Base-by-base conservation (phyloP, 345 rosid species). In the Arabidopsis suecica region DNA sequence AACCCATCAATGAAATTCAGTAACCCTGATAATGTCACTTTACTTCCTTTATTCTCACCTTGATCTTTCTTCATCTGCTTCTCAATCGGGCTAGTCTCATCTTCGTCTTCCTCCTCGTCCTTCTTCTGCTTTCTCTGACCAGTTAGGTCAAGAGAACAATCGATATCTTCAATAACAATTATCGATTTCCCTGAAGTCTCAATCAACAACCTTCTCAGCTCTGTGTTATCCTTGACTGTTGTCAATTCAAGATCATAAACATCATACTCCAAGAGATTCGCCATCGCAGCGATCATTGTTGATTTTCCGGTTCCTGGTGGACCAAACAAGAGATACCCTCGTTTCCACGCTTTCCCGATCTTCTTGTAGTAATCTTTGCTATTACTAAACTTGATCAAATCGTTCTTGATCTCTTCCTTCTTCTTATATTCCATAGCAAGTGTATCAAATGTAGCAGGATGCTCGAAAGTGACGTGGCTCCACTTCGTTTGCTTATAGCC, bases 291-390 rank as follows among this genome's bases (percentile, higher is more conserved):
- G 0, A 89, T 77, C 80, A 87, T 86, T 45, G 88, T 84, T 2
- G 97, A 91, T 49, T 91, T 89, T 2, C 95, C 97, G 0, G 97
- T 87, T 8, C 93, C 89, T 0, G 95, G 85, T 13, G 91, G 93
- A 7, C 93, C 97, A 57, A 81, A 83, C 32, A 91, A 82, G 14
- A 91, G 83, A 80, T 91, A 91, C 11, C 92, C 89, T 2, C 97
- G 71, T 73, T 91, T 91, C 97, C 97, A 91, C 7, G 86, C 85
- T 68, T 87, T 87, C 5, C 89, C 92, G 5, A 87, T 74, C 72
- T 75, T 83, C 5, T 80, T 82, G 51, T 87, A 91, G 61, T 85
- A 88, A 61, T 85, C 88, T 75, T 88, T 84, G 22, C 83, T 77
- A 40, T 81, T 47, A 36, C 78, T 82, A 75, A 89, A 91, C 28